Evolutionary conservation across 129 eudicot genomes (phyloP).

Genomic region (Tagetes erecta): DNA sequence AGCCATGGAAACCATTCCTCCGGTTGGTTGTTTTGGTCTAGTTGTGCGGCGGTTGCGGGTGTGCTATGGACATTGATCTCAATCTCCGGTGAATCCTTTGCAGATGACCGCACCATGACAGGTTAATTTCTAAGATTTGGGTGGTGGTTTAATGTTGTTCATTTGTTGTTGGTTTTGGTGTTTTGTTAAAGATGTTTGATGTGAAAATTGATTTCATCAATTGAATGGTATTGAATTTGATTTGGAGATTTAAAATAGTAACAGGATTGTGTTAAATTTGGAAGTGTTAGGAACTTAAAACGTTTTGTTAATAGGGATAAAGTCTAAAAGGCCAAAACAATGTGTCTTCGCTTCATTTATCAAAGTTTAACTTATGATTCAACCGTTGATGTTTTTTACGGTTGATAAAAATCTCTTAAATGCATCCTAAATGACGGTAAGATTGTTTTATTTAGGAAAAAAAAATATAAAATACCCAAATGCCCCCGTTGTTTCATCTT

Average conservation of each 20-base stretch:
- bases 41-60: constrained; percentile 16
- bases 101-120: constrained; percentile 30
- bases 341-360: too few relatives aligned
- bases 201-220: background rate
- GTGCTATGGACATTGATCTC: constrained; percentile 35
- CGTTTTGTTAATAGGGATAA: too few relatives aligned
- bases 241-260: too few relatives aligned
- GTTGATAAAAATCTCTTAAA: too few relatives aligned
- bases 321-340: too few relatives aligned
- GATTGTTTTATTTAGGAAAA: too few relatives aligned
- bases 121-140: constrained; percentile 10
- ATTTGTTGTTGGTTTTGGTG: constrained; percentile 3
- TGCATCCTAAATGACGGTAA: too few relatives aligned
- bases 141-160: constrained; percentile 15
- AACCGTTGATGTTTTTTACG: too few relatives aligned
- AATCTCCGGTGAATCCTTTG: constrained; percentile 34
- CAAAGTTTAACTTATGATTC: too few relatives aligned
- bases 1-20: constrained; percentile 63
- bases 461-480: too few relatives aligned
- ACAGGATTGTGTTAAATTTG: background rate
- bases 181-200: constrained; percentile 10
- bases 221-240: background rate
- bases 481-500: too few relatives aligned
- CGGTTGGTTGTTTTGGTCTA: background rate
- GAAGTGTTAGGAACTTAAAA: background rate